Base-by-base conservation (phyloP, 2,329 filamentous ascomycete species). In the Ophiocordyceps unilateralis region DNA sequence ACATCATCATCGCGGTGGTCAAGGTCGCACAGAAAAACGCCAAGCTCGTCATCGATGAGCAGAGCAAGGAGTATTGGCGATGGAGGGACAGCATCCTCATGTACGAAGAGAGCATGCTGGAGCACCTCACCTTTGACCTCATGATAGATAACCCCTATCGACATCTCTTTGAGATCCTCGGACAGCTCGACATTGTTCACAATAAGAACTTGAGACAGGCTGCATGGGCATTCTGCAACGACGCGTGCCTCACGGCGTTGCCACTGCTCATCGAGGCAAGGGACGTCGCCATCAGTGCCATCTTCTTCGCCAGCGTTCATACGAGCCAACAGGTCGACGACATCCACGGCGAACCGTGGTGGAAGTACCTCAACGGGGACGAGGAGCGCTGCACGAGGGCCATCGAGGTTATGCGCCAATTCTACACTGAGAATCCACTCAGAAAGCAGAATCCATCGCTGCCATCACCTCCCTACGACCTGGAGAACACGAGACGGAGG, bases 41-140 rank as follows among this genome's bases (percentile, higher is more conserved):
- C 1, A 83, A 86, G 53, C 74, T 95, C 46, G 69, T 89, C 43
- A 84, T 96, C 42, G 91, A 98, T 57, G 91, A 96, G 62, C 88
- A 96, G 60, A 93, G 83, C 51, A 96, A 95, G 56, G 91, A 98
- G 57, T 98, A 91, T 58, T 98, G 91, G 91, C 78, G 83, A 55
- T 98, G 91, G 91, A 77, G 87, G 47, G 91, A 98, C 57, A 91
- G 82, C 45, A 93, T 98, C 45, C 67, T 96, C 14, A 81, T 83
- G 50, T 86, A 93, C 56, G 91, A 98, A 63, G 91, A 96, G 58
- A 68, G 89, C 38, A 82, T 98, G 66, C 72, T 98, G 15, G 91
- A 96, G 59, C 78, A 78, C 39, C 69, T 98, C 17, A 96, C 88
- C 46, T 98, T 98, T 59, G 91, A 98, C 58, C 69, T 98, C 39